These are phyloP conservation scores for Penicillium sp. DNA, from an alignment of 2,329 filamentous ascomycete genomes.

Conservation along the genomic window DNA sequence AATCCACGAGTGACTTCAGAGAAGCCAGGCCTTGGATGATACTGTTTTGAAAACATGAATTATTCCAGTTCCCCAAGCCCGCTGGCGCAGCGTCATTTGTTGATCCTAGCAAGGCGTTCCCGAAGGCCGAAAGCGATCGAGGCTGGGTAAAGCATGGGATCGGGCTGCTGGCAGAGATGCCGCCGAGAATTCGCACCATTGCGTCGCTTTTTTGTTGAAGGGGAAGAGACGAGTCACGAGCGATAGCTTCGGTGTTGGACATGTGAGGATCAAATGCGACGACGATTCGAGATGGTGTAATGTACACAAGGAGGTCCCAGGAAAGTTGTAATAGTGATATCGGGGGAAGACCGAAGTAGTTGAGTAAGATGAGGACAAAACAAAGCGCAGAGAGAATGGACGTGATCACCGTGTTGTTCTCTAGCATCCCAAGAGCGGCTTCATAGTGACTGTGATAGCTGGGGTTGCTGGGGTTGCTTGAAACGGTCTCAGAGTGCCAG, in stretches of 20 bases:
- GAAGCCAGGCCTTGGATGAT: constrained; percentile 83
- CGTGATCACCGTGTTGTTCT: constrained; percentile 30
- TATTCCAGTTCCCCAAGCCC: constrained; percentile 87
- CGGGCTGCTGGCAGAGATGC: constrained; percentile 60
- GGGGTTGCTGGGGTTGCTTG: constrained; percentile 30
- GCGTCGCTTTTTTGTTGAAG: constrained; percentile 62
- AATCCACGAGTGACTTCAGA: constrained; percentile 67
- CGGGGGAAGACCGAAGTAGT: constrained; percentile 32
- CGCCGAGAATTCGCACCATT: constrained; percentile 64
- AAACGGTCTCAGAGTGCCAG: constrained; percentile 32
- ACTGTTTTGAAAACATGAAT: constrained; percentile 98
- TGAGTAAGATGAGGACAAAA: constrained; percentile 32
- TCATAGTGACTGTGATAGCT: constrained; percentile 38
- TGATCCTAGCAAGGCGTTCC: constrained; percentile 43
- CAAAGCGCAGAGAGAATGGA: constrained; percentile 31
- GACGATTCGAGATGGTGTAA: constrained; percentile 43
- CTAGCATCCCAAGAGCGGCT: constrained; percentile 26
- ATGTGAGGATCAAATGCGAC: constrained; percentile 53
- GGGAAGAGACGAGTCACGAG: constrained; percentile 41
- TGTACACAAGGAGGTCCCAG: constrained; percentile 43
- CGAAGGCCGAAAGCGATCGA: constrained; percentile 56
- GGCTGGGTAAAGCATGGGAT: constrained; percentile 60
- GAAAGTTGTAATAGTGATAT: constrained; percentile 31
- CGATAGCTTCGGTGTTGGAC: constrained; percentile 41
- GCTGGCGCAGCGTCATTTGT: constrained; percentile 40